phyloP scores from a whole-genome alignment of 768 basidiomycete genomes.

The Clitopilus hobsonii region DNA sequence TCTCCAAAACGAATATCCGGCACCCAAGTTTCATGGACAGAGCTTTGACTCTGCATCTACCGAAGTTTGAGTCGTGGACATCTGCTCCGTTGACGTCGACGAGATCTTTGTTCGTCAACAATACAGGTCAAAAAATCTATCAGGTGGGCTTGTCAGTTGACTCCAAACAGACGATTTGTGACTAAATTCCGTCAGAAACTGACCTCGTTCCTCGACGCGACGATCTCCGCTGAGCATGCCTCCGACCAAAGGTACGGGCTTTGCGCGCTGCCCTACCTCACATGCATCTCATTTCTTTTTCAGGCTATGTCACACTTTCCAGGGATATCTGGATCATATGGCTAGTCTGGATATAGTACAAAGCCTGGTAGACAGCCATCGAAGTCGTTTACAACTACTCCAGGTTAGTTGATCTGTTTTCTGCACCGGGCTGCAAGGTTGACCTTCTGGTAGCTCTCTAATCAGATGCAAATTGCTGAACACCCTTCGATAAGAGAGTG shows the following conservation, averaged over 20 bases:
- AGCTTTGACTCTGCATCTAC: constrained; percentile 12
- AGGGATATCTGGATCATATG: constrained; percentile 11
- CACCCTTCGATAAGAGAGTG: constrained; percentile 12
- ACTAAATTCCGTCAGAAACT: constrained; percentile 5
- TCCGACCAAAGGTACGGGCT: constrained; percentile 9
- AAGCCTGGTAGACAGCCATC: constrained; percentile 13
- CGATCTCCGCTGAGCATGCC: constrained; percentile 9
- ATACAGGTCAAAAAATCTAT: constrained; percentile 9
- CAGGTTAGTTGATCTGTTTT: constrained; percentile 2
- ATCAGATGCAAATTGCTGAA: constrained; percentile 11
- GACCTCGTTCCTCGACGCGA: constrained; percentile 9
- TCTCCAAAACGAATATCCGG: constrained; percentile 7
- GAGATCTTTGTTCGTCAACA: constrained; percentile 7
- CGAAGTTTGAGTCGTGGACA: constrained; percentile 10
- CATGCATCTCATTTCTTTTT: background rate
- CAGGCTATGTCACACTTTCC: constrained; percentile 11
- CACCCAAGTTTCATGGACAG: constrained; percentile 10
- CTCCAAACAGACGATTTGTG: background rate
- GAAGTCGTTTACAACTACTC: constrained; percentile 11
- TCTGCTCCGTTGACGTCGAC: constrained; percentile 6
- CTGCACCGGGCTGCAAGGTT: background rate
- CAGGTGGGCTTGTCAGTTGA: constrained; percentile 1
- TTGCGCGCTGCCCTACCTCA: background rate
- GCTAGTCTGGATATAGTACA: constrained; percentile 6
- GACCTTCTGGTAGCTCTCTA: constrained; percentile 3